Evolutionary conservation across 352 stramenopile species (phyloP).

Genomic region (Pythium rhizo-oryzae): DNA sequence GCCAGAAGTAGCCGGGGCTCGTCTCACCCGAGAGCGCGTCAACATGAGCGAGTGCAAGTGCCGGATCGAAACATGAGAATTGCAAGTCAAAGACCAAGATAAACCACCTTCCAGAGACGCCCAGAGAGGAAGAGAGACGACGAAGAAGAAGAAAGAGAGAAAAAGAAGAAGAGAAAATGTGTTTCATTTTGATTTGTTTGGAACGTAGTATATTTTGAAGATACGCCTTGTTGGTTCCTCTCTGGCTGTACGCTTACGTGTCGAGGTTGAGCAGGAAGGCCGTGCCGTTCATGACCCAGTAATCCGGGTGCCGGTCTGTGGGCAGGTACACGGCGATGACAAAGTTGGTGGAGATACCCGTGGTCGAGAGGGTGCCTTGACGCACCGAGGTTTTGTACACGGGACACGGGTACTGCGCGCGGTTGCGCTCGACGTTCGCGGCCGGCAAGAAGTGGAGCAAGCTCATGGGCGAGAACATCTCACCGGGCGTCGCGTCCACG

Average conservation of each 20-base stretch:
- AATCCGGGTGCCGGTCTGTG: constrained; percentile 77
- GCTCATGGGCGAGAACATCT: constrained; percentile 93
- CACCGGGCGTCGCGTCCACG: constrained; percentile 82
- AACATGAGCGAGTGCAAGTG: background rate
- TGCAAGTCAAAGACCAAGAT: constrained; percentile 3
- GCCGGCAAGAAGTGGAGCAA: constrained; percentile 91
- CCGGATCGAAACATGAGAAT: constrained; percentile 6
- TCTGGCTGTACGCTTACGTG: constrained; percentile 30
- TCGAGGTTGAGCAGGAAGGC: constrained; percentile 94
- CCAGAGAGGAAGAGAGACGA: background rate
- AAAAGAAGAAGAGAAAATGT: constrained; percentile 13
- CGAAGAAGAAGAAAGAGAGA: constrained; percentile 12
- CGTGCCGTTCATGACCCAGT: constrained; percentile 93
- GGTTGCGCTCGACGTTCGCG: constrained; percentile 65
- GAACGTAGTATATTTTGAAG: constrained; percentile 26
- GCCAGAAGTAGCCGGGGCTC: background rate
- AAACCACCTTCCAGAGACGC: background rate
- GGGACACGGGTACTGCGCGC: constrained; percentile 87
- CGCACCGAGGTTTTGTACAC: constrained; percentile 95
- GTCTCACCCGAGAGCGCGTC: no score
- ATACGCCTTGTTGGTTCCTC: constrained; percentile 1
- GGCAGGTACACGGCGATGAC: constrained; percentile 94
- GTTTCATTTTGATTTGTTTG: constrained; percentile 12
- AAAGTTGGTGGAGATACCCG: constrained; percentile 97
- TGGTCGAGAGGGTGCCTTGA: constrained; percentile 96